A percentile compares a stretch with the other conserved stretches of the same genome.
Conservation (phyloP, 352 stramenopile genomes). For the Phytophthora cactorum region DNA sequence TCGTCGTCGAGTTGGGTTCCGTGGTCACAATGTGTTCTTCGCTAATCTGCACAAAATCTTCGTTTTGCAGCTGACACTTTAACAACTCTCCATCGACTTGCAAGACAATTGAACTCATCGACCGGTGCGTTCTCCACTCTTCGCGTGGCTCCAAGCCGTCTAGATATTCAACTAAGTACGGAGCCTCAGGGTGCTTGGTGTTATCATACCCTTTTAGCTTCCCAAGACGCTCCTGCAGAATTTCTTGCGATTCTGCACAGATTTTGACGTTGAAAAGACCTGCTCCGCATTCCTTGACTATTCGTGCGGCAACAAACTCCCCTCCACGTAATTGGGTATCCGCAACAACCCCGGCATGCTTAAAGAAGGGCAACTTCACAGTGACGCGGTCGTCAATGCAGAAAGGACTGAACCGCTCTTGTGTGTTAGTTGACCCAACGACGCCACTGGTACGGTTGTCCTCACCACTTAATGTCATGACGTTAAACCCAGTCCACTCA, state of each 20-base stretch:
- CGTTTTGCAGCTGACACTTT: slow-evolving; percentile 39
- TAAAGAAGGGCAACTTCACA: slow-evolving; percentile 37
- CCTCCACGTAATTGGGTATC: slow-evolving; percentile 44
- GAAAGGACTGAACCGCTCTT: slow-evolving; percentile 27
- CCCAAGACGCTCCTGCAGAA: slow-evolving; percentile 35
- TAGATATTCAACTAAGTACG: slow-evolving; percentile 43
- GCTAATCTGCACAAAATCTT: slow-evolving; percentile 56
- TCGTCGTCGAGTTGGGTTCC: neutral
- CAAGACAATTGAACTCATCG: slow-evolving; percentile 45
- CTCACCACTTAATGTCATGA: slow-evolving; percentile 19
- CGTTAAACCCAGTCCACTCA: slow-evolving; percentile 73
- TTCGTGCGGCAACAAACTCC: slow-evolving; percentile 49
- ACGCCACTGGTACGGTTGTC: neutral
- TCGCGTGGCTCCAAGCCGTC: slow-evolving; percentile 35
- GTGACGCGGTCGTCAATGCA: slow-evolving; percentile 40
- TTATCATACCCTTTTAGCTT: slow-evolving; percentile 39
- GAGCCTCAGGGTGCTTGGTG: slow-evolving; percentile 20
- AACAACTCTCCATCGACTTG: slow-evolving; percentile 37
- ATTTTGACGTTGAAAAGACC: slow-evolving; percentile 49
- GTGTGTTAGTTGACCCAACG: neutral
- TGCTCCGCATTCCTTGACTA: slow-evolving; percentile 49
- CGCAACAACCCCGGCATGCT: slow-evolving; percentile 53
- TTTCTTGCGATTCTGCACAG: neutral
- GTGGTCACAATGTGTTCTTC: neutral
- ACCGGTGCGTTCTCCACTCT: slow-evolving; percentile 38